phyloP scores from a whole-genome alignment of 768 basidiomycete genomes.

The Leucosporidium creatinivorum region DNA sequence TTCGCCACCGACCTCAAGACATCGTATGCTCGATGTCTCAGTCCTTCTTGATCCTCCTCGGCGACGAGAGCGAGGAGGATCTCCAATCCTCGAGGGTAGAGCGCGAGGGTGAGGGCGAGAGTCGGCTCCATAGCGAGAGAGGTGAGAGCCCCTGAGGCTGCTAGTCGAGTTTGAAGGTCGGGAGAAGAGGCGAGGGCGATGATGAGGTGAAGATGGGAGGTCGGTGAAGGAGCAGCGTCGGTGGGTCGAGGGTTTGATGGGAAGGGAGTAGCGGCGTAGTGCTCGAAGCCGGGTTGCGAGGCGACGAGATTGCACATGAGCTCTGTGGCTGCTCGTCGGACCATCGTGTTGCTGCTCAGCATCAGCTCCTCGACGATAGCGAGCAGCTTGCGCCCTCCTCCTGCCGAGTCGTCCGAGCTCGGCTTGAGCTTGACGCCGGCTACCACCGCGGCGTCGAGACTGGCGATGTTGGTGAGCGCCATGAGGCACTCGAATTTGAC shows the following conservation, averaged over 20 bases:
- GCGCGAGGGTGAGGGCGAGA: too few relatives aligned
- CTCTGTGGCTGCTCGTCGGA: slow-evolving; percentile 82
- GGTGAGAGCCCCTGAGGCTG: slow-evolving; percentile 86
- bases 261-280: slow-evolving; percentile 9
- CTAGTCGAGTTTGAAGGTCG: slow-evolving; percentile 73
- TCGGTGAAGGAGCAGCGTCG: slow-evolving; percentile 12
- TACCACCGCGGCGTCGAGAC: slow-evolving; percentile 60
- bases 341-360: slow-evolving; percentile 56
- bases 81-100: too few relatives aligned
- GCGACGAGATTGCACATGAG: slow-evolving; percentile 83
- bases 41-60: too few relatives aligned
- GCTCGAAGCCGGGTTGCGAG: slow-evolving; percentile 66
- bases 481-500: slow-evolving; percentile 89
- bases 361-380: slow-evolving; percentile 64
- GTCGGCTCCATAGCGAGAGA: slow-evolving; percentile 46
- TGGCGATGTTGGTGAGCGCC: slow-evolving; percentile 92
- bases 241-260: not conserved
- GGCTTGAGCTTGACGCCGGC: slow-evolving; percentile 52
- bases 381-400: slow-evolving; percentile 42
- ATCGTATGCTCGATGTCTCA: too few relatives aligned
- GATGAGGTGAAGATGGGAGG: slow-evolving; percentile 58
- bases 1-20: too few relatives aligned
- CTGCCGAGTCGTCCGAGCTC: slow-evolving; percentile 12
- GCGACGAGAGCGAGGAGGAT: too few relatives aligned
- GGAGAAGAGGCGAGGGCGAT: slow-evolving; percentile 79